These are phyloP conservation scores for Colletotrichum karsti DNA, from an alignment of 2,329 filamentous ascomycete species.

Conservation along the genomic window DNA sequence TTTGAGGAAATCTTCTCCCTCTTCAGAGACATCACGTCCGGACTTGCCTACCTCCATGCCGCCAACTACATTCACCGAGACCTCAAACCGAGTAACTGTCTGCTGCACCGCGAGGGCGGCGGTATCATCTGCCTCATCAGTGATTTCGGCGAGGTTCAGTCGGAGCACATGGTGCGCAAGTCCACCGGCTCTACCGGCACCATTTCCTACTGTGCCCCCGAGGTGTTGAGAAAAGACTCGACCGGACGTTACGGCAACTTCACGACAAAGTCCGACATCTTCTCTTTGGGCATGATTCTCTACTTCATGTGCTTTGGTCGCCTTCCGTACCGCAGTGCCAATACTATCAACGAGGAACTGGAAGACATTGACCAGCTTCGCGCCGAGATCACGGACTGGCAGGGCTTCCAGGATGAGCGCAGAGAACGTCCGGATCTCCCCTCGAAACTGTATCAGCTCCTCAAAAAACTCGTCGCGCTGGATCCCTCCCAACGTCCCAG, in stretches of 20 bases:
- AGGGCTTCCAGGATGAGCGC: slow-evolving; percentile 83
- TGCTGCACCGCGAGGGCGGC: slow-evolving; percentile 80
- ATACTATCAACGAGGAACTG: slow-evolving; percentile 87
- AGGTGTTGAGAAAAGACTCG: slow-evolving; percentile 78
- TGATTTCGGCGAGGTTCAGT: slow-evolving; percentile 97
- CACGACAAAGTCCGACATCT: slow-evolving; percentile 97
- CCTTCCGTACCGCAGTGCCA: slow-evolving; percentile 85
- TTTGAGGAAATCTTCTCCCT: slow-evolving; percentile 97
- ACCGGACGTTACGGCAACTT: slow-evolving; percentile 88
- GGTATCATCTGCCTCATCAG: slow-evolving; percentile 87
- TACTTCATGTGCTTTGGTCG: slow-evolving; percentile 97
- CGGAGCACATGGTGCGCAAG: slow-evolving; percentile 80
- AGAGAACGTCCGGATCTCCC: slow-evolving; percentile 84
- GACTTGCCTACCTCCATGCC: slow-evolving; percentile 86
- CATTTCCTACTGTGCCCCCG: slow-evolving; percentile 96
- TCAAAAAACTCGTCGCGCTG: slow-evolving; percentile 82
- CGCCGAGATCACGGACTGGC: slow-evolving; percentile 86
- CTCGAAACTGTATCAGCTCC: slow-evolving; percentile 82
- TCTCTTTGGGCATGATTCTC: slow-evolving; percentile 96
- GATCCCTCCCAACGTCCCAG: slow-evolving; percentile 81
- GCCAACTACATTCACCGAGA: slow-evolving; percentile 97
- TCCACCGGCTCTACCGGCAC: slow-evolving; percentile 95
- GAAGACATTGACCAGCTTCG: slow-evolving; percentile 89
- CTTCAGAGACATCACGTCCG: slow-evolving; percentile 94
- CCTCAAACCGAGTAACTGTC: slow-evolving; percentile 94